Evolutionary conservation across 169 alveolate genomes (phyloP).

Genomic region (Cryptosporidium meleagridis): DNA sequence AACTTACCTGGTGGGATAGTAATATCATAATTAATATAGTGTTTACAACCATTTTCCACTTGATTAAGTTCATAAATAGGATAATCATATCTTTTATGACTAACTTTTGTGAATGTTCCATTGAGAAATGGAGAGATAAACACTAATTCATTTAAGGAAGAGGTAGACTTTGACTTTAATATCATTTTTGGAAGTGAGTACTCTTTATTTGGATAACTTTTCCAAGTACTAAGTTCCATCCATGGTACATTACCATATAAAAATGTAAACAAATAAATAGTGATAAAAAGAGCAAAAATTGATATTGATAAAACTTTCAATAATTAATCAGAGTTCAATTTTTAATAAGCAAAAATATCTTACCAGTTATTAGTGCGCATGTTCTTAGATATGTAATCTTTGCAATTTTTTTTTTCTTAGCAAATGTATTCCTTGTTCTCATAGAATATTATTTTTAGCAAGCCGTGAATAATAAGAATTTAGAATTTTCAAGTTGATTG

Average conservation of each 20-base stretch:
- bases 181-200: constrained; percentile 37
- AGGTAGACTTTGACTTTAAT: not conserved
- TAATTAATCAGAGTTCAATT: not conserved
- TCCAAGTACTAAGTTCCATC: constrained; percentile 43
- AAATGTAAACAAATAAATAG: not conserved
- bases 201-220: constrained; percentile 6
- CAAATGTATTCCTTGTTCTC: not conserved
- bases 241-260: constrained; percentile 63
- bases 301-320: not conserved
- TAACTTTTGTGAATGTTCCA: constrained; percentile 35
- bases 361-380: not conserved
- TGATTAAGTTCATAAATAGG: constrained; percentile 31
- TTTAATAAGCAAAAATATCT: not conserved
- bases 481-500: not conserved
- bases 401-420: not conserved
- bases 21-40: constrained; percentile 37
- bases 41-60: constrained; percentile 11
- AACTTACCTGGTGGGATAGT: constrained; percentile 74
- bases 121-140: constrained; percentile 52
- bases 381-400: not conserved
- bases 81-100: not conserved
- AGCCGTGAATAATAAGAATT: not conserved
- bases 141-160: not conserved
- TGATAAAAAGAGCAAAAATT: not conserved
- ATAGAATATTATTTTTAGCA: too few species aligned